These are phyloP conservation scores for Dothideomycetes sp. DNA, from an alignment of 2,329 filamentous ascomycete genomes.

Conservation along the genomic window DNA sequence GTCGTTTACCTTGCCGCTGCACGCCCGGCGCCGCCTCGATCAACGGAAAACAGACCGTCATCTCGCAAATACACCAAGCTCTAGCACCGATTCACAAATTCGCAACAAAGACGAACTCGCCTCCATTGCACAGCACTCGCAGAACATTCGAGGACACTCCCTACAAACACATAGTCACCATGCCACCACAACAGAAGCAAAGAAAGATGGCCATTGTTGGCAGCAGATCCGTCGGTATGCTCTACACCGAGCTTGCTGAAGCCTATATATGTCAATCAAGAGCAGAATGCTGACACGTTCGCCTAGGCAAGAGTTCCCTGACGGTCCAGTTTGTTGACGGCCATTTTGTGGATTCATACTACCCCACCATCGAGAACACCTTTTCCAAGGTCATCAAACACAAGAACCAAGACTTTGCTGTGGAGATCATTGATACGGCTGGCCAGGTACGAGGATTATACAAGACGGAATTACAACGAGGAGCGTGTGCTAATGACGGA, in stretches of 20 bases:
- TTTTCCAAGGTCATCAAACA: constrained; percentile 93
- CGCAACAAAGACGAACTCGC: too few species aligned
- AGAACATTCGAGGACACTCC: too few species aligned
- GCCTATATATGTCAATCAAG: neutral
- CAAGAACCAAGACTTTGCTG: constrained; percentile 86
- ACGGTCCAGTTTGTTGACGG: constrained; percentile 96
- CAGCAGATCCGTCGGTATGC: constrained; percentile 78
- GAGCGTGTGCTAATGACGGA: neutral
- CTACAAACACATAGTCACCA: constrained; percentile 27
- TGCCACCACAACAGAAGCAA: constrained; percentile 70
- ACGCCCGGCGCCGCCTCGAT: too few species aligned
- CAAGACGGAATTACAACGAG: neutral
- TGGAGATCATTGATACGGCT: constrained; percentile 96
- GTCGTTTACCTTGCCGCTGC: too few species aligned
- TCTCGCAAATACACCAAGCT: neutral
- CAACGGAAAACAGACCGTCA: neutral
- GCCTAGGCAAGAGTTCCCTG: constrained; percentile 85
- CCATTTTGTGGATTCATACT: constrained; percentile 98
- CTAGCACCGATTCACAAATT: too few species aligned
- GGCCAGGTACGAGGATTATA: constrained; percentile 77
- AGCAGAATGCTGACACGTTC: constrained; percentile 9
- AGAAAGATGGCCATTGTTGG: constrained; percentile 94
- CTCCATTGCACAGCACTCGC: too few species aligned
- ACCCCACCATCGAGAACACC: constrained; percentile 97
- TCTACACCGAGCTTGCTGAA: constrained; percentile 13